A percentile compares a stretch with the other conserved stretches of the same genome.
Conservation (phyloP, 176 grass and related monocot species). For the Juncus inflexus region DNA sequence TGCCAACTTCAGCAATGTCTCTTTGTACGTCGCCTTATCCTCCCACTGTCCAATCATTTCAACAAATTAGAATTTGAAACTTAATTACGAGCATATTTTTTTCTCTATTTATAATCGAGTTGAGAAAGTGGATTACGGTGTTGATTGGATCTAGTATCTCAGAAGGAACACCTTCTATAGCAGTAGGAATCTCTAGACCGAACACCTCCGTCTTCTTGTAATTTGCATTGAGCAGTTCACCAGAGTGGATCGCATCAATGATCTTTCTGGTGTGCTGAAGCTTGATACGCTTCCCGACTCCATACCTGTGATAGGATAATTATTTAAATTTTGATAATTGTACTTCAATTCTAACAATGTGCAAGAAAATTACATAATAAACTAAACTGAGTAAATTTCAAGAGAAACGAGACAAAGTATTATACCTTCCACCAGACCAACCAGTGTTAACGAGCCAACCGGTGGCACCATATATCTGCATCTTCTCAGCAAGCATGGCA, state of each 20-base stretch:
- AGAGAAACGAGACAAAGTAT: neutral
- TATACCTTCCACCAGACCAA: constrained; percentile 95
- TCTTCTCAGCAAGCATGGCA: constrained; percentile 98
- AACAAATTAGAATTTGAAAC: too few species aligned
- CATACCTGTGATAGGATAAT: constrained; percentile 50
- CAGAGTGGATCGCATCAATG: constrained; percentile 96
- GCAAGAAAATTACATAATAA: neutral
- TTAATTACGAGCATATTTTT: neutral
- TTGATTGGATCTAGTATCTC: constrained; percentile 92
- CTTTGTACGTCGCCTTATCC: constrained; percentile 68
- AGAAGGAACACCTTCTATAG: constrained; percentile 66
- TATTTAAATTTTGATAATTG: neutral
- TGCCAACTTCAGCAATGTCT: constrained; percentile 80
- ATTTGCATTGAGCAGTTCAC: constrained; percentile 66
- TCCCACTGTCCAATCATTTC: constrained; percentile 48
- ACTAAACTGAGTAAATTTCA: neutral
- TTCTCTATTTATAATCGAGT: neutral
- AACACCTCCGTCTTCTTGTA: constrained; percentile 89
- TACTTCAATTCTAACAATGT: neutral
- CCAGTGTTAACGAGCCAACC: constrained; percentile 99
- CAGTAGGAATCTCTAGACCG: constrained; percentile 87
- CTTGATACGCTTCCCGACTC: constrained; percentile 91
- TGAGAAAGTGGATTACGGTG: constrained; percentile 48
- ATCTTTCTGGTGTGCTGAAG: constrained; percentile 86
- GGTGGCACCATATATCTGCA: constrained; percentile 93